These are phyloP conservation scores for Aureobasidium sp. DNA, from an alignment of 2,329 filamentous ascomycete genomes.

Conservation along the genomic window DNA sequence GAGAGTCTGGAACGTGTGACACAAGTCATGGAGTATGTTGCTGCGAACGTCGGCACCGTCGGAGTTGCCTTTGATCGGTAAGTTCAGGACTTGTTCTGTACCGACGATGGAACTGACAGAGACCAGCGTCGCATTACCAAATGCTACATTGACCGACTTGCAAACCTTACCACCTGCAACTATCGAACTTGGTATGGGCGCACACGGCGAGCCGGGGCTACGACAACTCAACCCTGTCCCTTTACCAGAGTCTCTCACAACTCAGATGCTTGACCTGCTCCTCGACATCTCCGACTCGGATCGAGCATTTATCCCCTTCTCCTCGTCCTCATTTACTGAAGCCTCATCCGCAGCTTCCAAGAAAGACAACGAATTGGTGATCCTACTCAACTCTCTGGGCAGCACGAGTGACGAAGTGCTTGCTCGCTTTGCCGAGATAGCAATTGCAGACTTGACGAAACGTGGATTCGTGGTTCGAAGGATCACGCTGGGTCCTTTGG, in stretches of 20 bases:
- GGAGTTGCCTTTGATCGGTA: constrained; percentile 30
- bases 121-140: constrained; percentile 29
- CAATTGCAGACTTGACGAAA: constrained; percentile 23
- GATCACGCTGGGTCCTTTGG: constrained; percentile 27
- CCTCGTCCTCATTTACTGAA: constrained; percentile 20
- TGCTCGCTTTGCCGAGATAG: constrained; percentile 28
- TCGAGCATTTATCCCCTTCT: constrained; percentile 30
- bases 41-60: constrained; percentile 29
- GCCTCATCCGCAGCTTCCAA: constrained; percentile 13
- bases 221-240: constrained; percentile 45
- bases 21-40: constrained; percentile 31
- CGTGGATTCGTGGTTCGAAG: constrained; percentile 28
- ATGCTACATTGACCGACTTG: constrained; percentile 52
- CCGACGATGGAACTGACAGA: background rate
- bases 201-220: constrained; percentile 58
- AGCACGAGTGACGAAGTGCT: constrained; percentile 31
- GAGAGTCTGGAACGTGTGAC: constrained; percentile 27
- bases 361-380: constrained; percentile 26
- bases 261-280: constrained; percentile 29
- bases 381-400: constrained; percentile 29
- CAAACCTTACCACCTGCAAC: constrained; percentile 46
- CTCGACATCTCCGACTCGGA: constrained; percentile 27
- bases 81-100: background rate
- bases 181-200: constrained; percentile 57
- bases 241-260: constrained; percentile 25